phyloP scores from a whole-genome alignment of 495 filamentous ascomycete species.

The Aspergillus sclerotiicarbonarius region DNA sequence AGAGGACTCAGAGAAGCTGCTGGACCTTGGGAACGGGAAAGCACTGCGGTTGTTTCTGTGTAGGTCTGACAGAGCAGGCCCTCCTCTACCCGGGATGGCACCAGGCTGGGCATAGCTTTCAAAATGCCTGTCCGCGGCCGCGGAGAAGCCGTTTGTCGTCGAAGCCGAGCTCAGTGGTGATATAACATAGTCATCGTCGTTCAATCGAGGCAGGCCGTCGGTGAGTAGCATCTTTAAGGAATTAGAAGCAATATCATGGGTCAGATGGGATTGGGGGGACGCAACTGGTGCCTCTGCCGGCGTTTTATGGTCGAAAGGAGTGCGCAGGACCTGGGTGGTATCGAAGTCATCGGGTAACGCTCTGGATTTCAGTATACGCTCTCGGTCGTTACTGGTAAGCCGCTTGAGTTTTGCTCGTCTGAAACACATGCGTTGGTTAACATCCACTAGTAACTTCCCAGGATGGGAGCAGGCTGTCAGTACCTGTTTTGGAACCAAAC shows the following conservation, averaged over 20 bases:
- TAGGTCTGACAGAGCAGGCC: conserved; percentile 31
- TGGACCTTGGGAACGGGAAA: conserved; percentile 40
- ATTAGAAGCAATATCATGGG: conserved; percentile 20
- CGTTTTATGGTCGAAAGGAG: conserved; percentile 52
- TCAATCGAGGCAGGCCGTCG: conserved; percentile 35
- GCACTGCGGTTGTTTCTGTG: conserved; percentile 34
- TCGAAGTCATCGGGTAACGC: conserved; percentile 91
- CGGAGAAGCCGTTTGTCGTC: conserved; percentile 39
- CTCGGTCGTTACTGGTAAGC: conserved; percentile 86
- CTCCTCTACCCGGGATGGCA: conserved; percentile 30
- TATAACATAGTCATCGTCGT: conserved; percentile 44
- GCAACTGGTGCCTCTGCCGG: conserved; percentile 32
- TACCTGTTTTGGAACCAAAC: conserved; percentile 99
- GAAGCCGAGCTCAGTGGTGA: conserved; percentile 47
- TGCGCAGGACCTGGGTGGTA: conserved; percentile 84
- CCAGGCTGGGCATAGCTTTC: conserved; percentile 28
- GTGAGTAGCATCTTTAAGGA: conserved; percentile 36
- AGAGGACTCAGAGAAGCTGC: conserved; percentile 43
- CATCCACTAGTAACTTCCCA: conserved; percentile 17
- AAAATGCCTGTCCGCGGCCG: conserved; percentile 25
- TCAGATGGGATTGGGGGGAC: conserved; percentile 27
- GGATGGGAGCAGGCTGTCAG: conserved; percentile 24
- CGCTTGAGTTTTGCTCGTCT: conserved; percentile 96
- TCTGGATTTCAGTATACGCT: conserved; percentile 90
- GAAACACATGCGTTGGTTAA: conserved; percentile 19